These are phyloP conservation scores for Histomonas meleagridis DNA, from an alignment of 208 protist species.

Conservation along the genomic window DNA sequence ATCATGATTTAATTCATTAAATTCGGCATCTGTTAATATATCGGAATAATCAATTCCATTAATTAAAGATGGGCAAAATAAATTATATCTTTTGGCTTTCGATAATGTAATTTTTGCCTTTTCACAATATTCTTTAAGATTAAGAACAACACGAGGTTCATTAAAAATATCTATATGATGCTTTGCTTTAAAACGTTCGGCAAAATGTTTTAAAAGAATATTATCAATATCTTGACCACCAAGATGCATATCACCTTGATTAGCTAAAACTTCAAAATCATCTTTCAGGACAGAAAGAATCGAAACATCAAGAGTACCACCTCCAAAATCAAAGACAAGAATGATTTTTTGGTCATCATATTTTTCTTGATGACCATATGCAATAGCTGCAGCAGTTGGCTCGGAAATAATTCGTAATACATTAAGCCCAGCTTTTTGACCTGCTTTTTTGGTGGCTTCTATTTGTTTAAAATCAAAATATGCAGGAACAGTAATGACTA, in stretches of 20 bases:
- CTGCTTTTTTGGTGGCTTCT: slow-evolving; percentile 64
- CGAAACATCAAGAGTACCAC: slow-evolving; percentile 91
- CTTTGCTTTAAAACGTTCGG: not conserved
- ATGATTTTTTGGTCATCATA: slow-evolving; percentile 52
- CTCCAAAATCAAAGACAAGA: slow-evolving; percentile 76
- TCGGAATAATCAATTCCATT: slow-evolving; percentile 70
- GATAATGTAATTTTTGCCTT: slow-evolving; percentile 79
- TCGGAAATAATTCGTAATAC: slow-evolving; percentile 57
- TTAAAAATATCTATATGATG: slow-evolving; percentile 36
- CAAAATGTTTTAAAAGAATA: not conserved
- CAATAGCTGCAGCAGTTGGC: slow-evolving; percentile 58
- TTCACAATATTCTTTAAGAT: slow-evolving; percentile 70
- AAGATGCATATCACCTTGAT: slow-evolving; percentile 79
- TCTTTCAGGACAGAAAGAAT: slow-evolving; percentile 72
- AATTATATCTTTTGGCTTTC: slow-evolving; percentile 45
- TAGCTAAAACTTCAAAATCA: slow-evolving; percentile 79
- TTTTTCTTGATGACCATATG: slow-evolving; percentile 60
- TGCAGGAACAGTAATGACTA: slow-evolving; percentile 57
- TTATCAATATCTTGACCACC: slow-evolving; percentile 77
- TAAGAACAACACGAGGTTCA: slow-evolving; percentile 54
- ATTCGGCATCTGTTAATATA: slow-evolving; percentile 67
- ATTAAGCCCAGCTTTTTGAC: slow-evolving; percentile 56
- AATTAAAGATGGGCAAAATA: slow-evolving; percentile 78
- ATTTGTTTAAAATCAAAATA: slow-evolving; percentile 70
- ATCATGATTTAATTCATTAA: slow-evolving; percentile 83